Conservation (phyloP, 371 early-diverging fungal species). For the Basidiobolus heterosporus region DNA sequence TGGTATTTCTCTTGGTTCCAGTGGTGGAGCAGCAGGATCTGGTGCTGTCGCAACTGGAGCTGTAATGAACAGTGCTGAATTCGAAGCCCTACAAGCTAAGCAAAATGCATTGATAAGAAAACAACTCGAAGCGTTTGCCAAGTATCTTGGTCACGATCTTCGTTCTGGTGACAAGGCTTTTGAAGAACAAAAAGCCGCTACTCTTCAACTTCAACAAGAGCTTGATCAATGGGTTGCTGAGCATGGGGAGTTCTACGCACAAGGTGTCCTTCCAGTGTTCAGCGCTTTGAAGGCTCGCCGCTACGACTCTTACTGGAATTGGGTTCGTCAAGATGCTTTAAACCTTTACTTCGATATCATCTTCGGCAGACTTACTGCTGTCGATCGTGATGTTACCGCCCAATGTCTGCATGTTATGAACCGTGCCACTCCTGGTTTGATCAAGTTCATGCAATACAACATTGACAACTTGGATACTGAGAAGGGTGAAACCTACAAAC, state of each 20-base stretch:
- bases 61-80: slow-evolving; percentile 77
- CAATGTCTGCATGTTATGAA: slow-evolving; percentile 84
- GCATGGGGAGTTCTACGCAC: slow-evolving; percentile 74
- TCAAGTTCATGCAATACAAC: slow-evolving; percentile 76
- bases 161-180: slow-evolving; percentile 57
- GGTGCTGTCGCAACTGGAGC: slow-evolving; percentile 15
- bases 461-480: slow-evolving; percentile 52
- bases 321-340: slow-evolving; percentile 87
- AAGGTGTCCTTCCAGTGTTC: slow-evolving; percentile 76
- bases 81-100: slow-evolving; percentile 64
- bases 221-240: slow-evolving; percentile 79
- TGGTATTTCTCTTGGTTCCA: too few relatives aligned
- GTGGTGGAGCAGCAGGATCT: too few relatives aligned
- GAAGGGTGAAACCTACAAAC: slow-evolving; percentile 65
- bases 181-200: slow-evolving; percentile 25
- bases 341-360: slow-evolving; percentile 81
- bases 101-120: slow-evolving; percentile 61
- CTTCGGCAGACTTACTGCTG: slow-evolving; percentile 73
- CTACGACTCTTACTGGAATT: slow-evolving; percentile 94
- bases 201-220: slow-evolving; percentile 44
- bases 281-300: slow-evolving; percentile 66
- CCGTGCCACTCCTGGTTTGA: slow-evolving; percentile 61
- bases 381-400: slow-evolving; percentile 81
- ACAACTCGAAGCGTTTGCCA: slow-evolving; percentile 76
- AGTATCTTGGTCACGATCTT: slow-evolving; percentile 75